phyloP scores from a whole-genome alignment of 768 basidiomycete genomes.

The Boletales sp. region DNA sequence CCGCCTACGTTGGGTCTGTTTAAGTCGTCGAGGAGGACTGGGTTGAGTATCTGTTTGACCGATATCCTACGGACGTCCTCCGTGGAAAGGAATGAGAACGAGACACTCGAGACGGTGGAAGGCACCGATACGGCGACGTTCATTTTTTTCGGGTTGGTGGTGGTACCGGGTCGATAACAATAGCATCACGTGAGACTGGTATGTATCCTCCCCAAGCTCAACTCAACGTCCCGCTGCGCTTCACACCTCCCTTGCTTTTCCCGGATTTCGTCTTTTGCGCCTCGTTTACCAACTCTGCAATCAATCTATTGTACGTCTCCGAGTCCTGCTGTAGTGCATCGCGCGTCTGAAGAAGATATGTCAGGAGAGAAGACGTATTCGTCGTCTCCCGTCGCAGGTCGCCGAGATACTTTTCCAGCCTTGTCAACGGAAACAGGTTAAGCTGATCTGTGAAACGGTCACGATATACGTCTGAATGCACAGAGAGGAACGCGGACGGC shows the following conservation, averaged over 20 bases:
- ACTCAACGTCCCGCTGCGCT: conserved; percentile 48
- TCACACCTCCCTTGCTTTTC: conserved; percentile 45
- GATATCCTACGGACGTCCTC: conserved; percentile 90
- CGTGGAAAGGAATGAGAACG: conserved; percentile 89
- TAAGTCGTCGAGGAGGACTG: conserved; percentile 87
- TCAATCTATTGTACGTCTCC: conserved; percentile 86
- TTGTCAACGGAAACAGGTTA: conserved; percentile 63
- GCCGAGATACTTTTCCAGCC: conserved; percentile 61
- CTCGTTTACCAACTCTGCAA: conserved; percentile 89
- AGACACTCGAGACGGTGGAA: conserved; percentile 78
- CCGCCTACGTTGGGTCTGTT: conserved; percentile 90
- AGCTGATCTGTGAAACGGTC: conserved; percentile 53
- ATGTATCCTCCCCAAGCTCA: conserved; percentile 4
- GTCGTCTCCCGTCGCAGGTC: conserved; percentile 72
- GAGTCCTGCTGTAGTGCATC: conserved; percentile 84
- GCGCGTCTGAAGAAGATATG: conserved; percentile 75
- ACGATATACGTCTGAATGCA: conserved; percentile 2
- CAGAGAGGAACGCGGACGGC: conserved; percentile 13
- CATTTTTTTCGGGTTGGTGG: conserved; percentile 43
- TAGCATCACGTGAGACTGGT: conserved; percentile 13
- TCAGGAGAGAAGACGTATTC: conserved; percentile 70
- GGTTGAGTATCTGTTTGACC: conserved; percentile 97
- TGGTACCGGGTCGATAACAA: background rate
- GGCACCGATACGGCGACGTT: conserved; percentile 89
- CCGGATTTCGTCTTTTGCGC: conserved; percentile 80